Base-by-base conservation (phyloP, 805 yeast genomes). In the Blastobotrys chiropterorum region DNA sequence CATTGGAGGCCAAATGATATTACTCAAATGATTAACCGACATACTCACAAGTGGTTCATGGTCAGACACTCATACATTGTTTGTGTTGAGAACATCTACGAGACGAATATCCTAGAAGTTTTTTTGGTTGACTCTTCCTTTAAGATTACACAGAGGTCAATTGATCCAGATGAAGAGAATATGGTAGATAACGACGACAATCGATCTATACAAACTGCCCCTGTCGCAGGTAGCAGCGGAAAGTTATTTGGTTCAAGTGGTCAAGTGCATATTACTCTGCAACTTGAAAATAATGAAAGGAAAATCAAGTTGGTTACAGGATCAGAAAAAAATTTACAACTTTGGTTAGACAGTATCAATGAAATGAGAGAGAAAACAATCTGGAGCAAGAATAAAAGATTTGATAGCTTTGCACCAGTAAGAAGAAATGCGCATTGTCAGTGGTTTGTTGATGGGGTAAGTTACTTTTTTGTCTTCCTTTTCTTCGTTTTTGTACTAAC, bases 391-490 rank as follows among this genome's bases (percentile, higher is more conserved):
- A 70, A 70, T 3, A 79, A 94, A 56, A 73, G 99, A 54, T 95
- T 95, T 69, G 82, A 75, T 4, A 86, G 96, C 49, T 95, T 87
- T 77, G 97, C 98, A 0, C 99, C 99, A 0, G 81, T 92, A 0
- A 73, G 99, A 58, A 68, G 81, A 19, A 81, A 89, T 58, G 87
- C 88, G 53, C 86, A 80, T 70, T 96, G 97, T 11, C 97, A 94
- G 66, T 92, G 96, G 94, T 83, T 94, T 71, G 98, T 94, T 2
- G 99, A 94, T 69, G 96, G 86, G 34, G 50, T 47, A 40, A 39
- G 50, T 47, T 2, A 58, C 38, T 26, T 19, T 43, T 30, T 42
- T 47, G 46, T 26, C n/a, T 7, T 19, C 6, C 38, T 38, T 21
- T 19, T 19, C 38, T 46, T 16, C 2, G 14, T 41, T 19, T 20